Evolutionary conservation across 345 rosid genomes (phyloP).

Genomic region (Tarenaya hassleriana): DNA sequence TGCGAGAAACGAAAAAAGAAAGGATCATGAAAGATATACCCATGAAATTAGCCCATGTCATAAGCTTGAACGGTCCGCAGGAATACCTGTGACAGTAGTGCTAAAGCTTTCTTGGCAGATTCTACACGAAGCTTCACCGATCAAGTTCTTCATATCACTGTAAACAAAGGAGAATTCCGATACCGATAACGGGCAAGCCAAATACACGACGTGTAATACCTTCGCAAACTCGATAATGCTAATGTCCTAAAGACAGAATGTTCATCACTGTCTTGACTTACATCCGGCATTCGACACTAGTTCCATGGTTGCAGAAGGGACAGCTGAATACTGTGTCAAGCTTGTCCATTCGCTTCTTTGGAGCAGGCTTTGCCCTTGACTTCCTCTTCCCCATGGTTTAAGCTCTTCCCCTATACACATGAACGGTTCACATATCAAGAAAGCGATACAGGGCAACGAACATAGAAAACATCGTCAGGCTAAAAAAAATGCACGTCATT

Average conservation of each 20-base stretch:
- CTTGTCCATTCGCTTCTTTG: slow-evolving; percentile 87
- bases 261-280: slow-evolving; percentile 25
- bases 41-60: neutral
- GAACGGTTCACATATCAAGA: neutral
- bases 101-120: slow-evolving; percentile 89
- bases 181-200: neutral
- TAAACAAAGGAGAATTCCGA: neutral
- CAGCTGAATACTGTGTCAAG: slow-evolving; percentile 94
- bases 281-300: slow-evolving; percentile 82
- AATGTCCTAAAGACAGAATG: neutral
- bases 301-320: slow-evolving; percentile 94
- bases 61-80: neutral
- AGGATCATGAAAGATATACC: neutral
- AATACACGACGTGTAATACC: neutral
- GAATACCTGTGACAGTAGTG: slow-evolving; percentile 73
- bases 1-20: slow-evolving; percentile 35
- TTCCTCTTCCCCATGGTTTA: slow-evolving; percentile 88
- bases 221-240: neutral
- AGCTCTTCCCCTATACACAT: neutral
- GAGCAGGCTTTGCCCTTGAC: slow-evolving; percentile 91
- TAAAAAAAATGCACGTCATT: too few relatives aligned
- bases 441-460: neutral
- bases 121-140: slow-evolving; percentile 70
- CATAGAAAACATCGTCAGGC: neutral
- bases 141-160: slow-evolving; percentile 87